phyloP scores from a whole-genome alignment of 2,329 filamentous ascomycete genomes.

The Botrytis hyacinthi region DNA sequence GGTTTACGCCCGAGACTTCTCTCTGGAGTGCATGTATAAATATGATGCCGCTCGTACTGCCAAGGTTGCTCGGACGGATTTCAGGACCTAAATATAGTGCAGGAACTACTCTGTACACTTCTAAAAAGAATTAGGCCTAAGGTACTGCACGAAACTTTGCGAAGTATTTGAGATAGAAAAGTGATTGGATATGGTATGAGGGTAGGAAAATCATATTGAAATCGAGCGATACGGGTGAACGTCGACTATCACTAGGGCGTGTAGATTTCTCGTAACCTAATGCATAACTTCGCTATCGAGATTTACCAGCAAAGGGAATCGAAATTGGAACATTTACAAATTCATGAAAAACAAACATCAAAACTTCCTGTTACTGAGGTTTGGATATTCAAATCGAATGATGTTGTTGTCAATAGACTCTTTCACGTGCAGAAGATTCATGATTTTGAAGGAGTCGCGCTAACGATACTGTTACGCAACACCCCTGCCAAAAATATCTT shows the following conservation, averaged over 20 bases:
- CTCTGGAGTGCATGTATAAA: not conserved
- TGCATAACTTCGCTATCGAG: not conserved
- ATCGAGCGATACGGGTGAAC: not conserved
- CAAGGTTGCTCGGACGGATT: slow-evolving; percentile 3
- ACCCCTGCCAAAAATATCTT: not conserved
- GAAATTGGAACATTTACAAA: not conserved
- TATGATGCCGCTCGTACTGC: not conserved
- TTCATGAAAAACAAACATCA: not conserved
- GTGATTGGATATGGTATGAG: not conserved
- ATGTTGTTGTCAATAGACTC: not conserved
- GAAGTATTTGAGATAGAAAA: not conserved
- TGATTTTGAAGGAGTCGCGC: not conserved
- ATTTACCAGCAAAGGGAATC: not conserved
- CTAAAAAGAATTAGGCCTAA: not conserved
- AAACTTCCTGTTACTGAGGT: not conserved
- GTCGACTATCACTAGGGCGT: not conserved
- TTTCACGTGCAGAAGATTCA: not conserved
- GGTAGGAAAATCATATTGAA: not conserved
- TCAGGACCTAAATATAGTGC: not conserved
- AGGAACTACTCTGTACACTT: not conserved
- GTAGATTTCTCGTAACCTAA: not conserved
- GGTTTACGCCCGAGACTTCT: not conserved
- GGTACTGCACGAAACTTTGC: not conserved
- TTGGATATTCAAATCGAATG: not conserved
- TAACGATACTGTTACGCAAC: not conserved